These are phyloP conservation scores for Albugo candida DNA, from an alignment of 352 stramenopile species.

Conservation along the genomic window DNA sequence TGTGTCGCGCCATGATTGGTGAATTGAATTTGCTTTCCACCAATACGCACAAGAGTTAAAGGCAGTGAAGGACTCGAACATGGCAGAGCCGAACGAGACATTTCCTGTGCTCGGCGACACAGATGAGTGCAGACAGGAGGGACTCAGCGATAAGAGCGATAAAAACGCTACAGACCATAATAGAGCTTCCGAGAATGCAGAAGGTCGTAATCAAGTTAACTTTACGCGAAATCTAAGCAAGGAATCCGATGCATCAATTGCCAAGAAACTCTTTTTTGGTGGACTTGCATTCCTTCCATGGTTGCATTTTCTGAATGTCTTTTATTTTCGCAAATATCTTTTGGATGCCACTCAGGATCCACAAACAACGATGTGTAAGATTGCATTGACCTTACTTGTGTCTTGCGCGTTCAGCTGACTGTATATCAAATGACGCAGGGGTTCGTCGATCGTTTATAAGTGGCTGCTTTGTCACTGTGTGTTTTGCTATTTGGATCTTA, in stretches of 20 bases:
- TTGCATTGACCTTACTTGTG: neutral
- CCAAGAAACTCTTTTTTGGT: slow-evolving; percentile 72
- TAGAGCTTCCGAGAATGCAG: neutral
- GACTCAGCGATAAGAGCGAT: slow-evolving; percentile 7
- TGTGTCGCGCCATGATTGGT: too few relatives aligned
- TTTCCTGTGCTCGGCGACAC: too few relatives aligned
- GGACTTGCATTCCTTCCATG: slow-evolving; percentile 50
- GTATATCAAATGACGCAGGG: slow-evolving; percentile 10
- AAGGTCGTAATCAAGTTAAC: slow-evolving; percentile 46
- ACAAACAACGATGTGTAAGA: slow-evolving; percentile 56
- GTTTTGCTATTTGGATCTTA: slow-evolving; percentile 60
- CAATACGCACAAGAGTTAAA: too few relatives aligned
- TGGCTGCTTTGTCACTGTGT: slow-evolving; percentile 39
- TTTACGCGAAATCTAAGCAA: slow-evolving; percentile 76
- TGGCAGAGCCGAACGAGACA: too few relatives aligned
- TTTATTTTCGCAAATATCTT: slow-evolving; percentile 70
- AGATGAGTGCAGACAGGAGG: too few relatives aligned
- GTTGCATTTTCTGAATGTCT: slow-evolving; percentile 66
- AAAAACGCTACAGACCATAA: slow-evolving; percentile 2
- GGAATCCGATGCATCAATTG: slow-evolving; percentile 46
- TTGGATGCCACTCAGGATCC: slow-evolving; percentile 41
- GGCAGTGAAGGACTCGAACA: too few relatives aligned
- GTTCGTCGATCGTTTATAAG: slow-evolving; percentile 55
- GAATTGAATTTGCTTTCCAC: too few relatives aligned
- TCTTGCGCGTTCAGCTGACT: neutral